Percentiles rank a stretch among this genome's conserved stretches.
Conservation (phyloP, 164 flowering plant species). For the Akebia trifoliata region DNA sequence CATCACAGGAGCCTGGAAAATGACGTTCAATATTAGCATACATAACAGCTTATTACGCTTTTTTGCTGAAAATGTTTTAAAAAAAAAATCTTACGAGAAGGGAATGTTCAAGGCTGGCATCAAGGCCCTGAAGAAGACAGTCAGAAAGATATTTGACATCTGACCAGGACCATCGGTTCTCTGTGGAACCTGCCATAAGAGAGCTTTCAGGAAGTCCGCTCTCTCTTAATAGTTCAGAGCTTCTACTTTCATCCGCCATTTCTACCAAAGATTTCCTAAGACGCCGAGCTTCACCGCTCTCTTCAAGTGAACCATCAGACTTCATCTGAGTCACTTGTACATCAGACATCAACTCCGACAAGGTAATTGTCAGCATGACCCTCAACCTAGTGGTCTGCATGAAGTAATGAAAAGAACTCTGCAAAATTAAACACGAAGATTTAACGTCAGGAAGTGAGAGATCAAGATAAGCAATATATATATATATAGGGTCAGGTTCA, state of each 20-base stretch:
- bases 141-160: conserved; percentile 76
- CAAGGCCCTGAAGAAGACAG: conserved; percentile 83
- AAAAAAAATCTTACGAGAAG: conserved; percentile 52
- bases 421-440: conserved; percentile 24
- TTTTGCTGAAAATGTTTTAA: no score
- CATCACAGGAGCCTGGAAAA: conserved; percentile 69
- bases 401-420: conserved; percentile 90
- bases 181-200: conserved; percentile 41
- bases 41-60: no score
- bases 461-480: background rate
- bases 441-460: conserved; percentile 2
- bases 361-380: conserved; percentile 90
- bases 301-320: conserved; percentile 90
- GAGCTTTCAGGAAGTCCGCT: conserved; percentile 73
- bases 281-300: conserved; percentile 91
- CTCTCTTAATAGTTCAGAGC: conserved; percentile 41
- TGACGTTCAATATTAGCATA: conserved; percentile 5
- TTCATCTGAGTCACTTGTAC: conserved; percentile 97
- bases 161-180: conserved; percentile 87
- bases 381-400: conserved; percentile 85
- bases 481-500: no score
- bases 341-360: conserved; percentile 98
- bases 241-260: conserved; percentile 76
- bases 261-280: conserved; percentile 80
- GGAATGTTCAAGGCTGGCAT: conserved; percentile 95